These are phyloP conservation scores for Scutellaria galericulata DNA, from an alignment of 257 asterid species.

Conservation along the genomic window DNA sequence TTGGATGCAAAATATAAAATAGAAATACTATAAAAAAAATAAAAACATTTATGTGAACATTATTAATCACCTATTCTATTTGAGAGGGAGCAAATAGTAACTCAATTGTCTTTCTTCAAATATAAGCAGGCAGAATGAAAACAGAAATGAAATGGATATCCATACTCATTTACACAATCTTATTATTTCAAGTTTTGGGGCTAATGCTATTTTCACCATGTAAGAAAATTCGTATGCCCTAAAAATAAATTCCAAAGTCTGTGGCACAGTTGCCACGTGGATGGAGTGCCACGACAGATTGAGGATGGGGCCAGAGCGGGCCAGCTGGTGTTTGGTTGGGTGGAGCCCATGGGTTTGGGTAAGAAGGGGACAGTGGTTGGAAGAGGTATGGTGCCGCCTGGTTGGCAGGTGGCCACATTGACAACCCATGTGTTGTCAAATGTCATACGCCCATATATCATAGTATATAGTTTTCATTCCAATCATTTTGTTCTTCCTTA, in stretches of 20 bases:
- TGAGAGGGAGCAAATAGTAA: no score
- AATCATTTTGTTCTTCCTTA: not conserved
- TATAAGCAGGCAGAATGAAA: no score
- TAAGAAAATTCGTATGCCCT: no score
- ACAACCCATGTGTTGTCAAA: conserved; percentile 55
- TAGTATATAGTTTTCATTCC: conserved; percentile 5
- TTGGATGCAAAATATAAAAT: no score
- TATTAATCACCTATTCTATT: no score
- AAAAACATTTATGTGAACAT: no score
- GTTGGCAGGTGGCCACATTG: conserved; percentile 53
- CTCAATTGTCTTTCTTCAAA: no score
- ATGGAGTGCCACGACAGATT: conserved; percentile 24
- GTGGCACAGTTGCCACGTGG: conserved; percentile 2
- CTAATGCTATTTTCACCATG: no score
- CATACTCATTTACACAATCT: no score
- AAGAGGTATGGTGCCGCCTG: conserved; percentile 43
- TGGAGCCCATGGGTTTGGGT: conserved; percentile 32
- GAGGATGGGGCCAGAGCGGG: conserved; percentile 16
- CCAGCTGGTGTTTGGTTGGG: conserved; percentile 29
- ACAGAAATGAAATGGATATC: no score
- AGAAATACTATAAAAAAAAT: no score
- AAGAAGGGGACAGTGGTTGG: conserved; percentile 42
- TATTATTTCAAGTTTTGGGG: no score
- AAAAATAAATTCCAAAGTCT: not conserved
- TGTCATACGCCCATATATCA: conserved; percentile 2